A percentile compares a stretch with the other conserved stretches of the same genome.
These are phyloP conservation scores for Coleophoma cylindrospora DNA, from an alignment of 2,329 filamentous ascomycete genomes.

Conservation along the genomic window DNA sequence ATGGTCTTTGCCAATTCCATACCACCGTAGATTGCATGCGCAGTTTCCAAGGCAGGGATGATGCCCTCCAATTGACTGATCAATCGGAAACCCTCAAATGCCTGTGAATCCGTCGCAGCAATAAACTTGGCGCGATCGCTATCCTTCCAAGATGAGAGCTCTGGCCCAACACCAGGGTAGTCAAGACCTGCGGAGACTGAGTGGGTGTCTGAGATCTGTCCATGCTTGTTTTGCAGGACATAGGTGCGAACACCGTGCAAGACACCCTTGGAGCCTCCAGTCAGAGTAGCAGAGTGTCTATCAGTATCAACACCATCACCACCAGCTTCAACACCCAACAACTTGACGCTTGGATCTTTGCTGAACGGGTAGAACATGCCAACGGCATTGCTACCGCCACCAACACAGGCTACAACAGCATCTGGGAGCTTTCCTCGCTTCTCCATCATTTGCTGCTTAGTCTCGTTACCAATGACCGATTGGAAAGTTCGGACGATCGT, in stretches of 20 bases:
- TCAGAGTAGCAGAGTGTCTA: conserved; percentile 83
- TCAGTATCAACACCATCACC: conserved; percentile 86
- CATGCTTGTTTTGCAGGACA: conserved; percentile 85
- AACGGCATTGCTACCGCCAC: conserved; percentile 88
- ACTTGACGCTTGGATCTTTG: conserved; percentile 76
- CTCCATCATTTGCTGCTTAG: conserved; percentile 83
- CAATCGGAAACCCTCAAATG: conserved; percentile 80
- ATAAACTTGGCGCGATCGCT: conserved; percentile 80
- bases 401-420: conserved; percentile 93
- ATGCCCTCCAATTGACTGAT: conserved; percentile 90
- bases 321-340: conserved; percentile 91
- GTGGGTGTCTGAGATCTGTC: conserved; percentile 92
- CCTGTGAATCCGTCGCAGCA: conserved; percentile 85
- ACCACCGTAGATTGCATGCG: conserved; percentile 87
- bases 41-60: conserved; percentile 90
- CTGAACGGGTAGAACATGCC: conserved; percentile 99
- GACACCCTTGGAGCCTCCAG: conserved; percentile 83
- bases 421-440: conserved; percentile 87
- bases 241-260: conserved; percentile 96
- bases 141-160: conserved; percentile 92
- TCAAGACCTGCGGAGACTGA: conserved; percentile 95
- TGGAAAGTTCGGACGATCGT: conserved; percentile 98
- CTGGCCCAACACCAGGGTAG: conserved; percentile 94
- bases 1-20: conserved; percentile 90
- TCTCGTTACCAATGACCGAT: conserved; percentile 92